A percentile compares a stretch with the other conserved stretches of the same genome.
phyloP scores from a whole-genome alignment of 1,139 yeast genomes.

The Tardiomyces depauwii region DNA sequence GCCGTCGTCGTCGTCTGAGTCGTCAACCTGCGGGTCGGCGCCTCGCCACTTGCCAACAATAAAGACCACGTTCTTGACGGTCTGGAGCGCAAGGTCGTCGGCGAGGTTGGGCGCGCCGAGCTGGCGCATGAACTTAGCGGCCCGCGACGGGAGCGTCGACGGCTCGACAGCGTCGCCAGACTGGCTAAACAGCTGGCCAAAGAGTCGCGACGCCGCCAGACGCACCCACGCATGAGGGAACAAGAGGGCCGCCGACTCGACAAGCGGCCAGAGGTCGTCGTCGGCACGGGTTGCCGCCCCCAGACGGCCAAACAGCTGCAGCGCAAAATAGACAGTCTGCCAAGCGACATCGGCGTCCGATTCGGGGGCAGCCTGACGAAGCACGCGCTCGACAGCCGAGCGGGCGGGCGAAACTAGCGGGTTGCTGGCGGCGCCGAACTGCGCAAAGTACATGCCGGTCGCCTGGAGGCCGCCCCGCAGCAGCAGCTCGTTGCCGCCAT shows the following conservation, averaged over 20 bases:
- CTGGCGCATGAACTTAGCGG: slow-evolving; percentile 62
- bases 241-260: slow-evolving; percentile 42
- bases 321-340: slow-evolving; percentile 65
- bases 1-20: slow-evolving; percentile 11
- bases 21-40: slow-evolving; percentile 26
- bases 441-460: slow-evolving; percentile 36
- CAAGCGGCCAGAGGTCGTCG: slow-evolving; percentile 38
- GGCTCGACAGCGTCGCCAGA: slow-evolving; percentile 17
- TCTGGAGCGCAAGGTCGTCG: slow-evolving; percentile 52
- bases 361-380: not conserved
- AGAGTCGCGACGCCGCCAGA: slow-evolving; percentile 51
- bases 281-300: slow-evolving; percentile 10
- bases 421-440: not conserved
- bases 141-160: slow-evolving; percentile 33
- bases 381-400: not conserved
- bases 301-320: slow-evolving; percentile 38
- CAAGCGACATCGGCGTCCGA: slow-evolving; percentile 32
- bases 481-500: slow-evolving; percentile 40
- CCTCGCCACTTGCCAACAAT: slow-evolving; percentile 56
- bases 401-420: not conserved
- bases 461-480: slow-evolving; percentile 69
- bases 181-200: slow-evolving; percentile 21
- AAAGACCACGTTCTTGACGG: slow-evolving; percentile 54
- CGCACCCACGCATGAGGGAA: slow-evolving; percentile 95
- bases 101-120: slow-evolving; percentile 67